Evolutionary conservation across 441 rosid species (phyloP), one percentile per base, ranked within the genome.

Genomic region (Viola pubescens): DNA sequence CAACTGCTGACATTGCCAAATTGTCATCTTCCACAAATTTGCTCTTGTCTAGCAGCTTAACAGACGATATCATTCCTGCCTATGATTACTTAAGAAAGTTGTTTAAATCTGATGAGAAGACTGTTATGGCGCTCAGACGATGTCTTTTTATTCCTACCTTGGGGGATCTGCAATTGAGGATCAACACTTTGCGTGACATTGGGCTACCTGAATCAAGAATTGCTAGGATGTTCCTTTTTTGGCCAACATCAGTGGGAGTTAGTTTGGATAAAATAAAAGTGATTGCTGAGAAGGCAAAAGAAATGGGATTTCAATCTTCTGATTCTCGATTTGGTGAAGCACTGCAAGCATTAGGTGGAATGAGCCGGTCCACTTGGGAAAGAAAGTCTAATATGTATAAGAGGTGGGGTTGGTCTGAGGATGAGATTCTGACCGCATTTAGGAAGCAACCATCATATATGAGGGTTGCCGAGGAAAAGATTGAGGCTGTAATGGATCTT

Each of bases 351-450:
- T 34, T 59, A 7, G n/a, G 14, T 10, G 41, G 26, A 7, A 10
- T 59, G 54, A 37, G 43, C 34, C 12, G 38, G 12, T n/a, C 6
- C 8, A 47, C 63, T 4, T 59, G 54, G 54, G 49, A 47, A 9
- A 48, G 43, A 8, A 48, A 73, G 48, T 8, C 61, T 7, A 16
- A 63, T 8, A 38, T 52, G 40, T 66, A 41, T 56, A 47, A 46
- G 66, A 52, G 55, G 13, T 75, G 77, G 69, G 71, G 71, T 56
- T 77, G 67, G 77, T 69, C 71, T 9, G 52, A 66, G 43, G 70
- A 69, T 16, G 70, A 74, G 50, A 14, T 62, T 43, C 1, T 52
- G 9, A 11, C 52, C 1, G 74, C 72, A 5, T 75, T 78, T 26
- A 19, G 40, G 26, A 77, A 58, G 70, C 6, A 7, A 45, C 80